Conservation (phyloP, 345 rosid genomes). For the Isatis tinctoria region DNA sequence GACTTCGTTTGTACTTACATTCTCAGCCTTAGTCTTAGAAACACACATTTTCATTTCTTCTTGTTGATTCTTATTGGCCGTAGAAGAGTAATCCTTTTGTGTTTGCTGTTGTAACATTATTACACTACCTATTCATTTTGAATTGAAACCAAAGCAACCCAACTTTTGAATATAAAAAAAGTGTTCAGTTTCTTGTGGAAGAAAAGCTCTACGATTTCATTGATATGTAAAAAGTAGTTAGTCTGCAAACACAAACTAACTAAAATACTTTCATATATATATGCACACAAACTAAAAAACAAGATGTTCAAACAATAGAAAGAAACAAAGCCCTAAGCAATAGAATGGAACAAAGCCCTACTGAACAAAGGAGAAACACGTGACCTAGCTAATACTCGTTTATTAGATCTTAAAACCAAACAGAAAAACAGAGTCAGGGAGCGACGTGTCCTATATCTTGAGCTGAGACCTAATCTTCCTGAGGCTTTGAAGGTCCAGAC, state of each 20-base stretch:
- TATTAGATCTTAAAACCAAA: background rate
- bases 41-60: background rate
- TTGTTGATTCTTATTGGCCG: background rate
- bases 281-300: slow-evolving; percentile 13
- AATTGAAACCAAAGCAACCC: background rate
- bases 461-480: slow-evolving; percentile 37
- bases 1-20: background rate
- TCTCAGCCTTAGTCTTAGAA: slow-evolving; percentile 16
- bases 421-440: slow-evolving; percentile 10
- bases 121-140: background rate
- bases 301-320: background rate
- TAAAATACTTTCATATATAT: slow-evolving; percentile 7
- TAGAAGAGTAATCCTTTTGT: slow-evolving; percentile 1
- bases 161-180: background rate
- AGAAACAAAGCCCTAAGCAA: slow-evolving; percentile 1
- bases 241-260: background rate
- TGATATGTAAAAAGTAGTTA: background rate
- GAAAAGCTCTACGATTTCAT: background rate
- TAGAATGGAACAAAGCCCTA: background rate
- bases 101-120: slow-evolving; percentile 1
- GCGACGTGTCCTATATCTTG: background rate
- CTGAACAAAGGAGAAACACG: background rate
- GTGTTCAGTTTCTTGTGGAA: background rate
- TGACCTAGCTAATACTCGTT: background rate
- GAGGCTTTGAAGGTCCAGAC: slow-evolving; percentile 61